Percentiles rank a stretch among this genome's conserved stretches.
Evolutionary conservation across 2,329 filamentous ascomycete species (phyloP).

Genomic region (Xylogone sp.): DNA sequence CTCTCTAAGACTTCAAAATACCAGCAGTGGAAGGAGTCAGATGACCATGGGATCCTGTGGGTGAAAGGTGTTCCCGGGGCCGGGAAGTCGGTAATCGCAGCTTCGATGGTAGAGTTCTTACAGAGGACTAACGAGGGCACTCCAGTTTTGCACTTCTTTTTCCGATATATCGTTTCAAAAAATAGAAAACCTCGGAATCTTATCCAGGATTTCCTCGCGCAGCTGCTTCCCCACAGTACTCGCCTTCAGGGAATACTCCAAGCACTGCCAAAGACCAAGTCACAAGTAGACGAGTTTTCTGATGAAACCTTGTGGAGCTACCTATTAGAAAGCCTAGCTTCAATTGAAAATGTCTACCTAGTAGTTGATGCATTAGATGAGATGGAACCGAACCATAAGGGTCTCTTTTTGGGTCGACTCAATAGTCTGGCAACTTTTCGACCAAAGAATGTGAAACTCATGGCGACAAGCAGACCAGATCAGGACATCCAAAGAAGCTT

Average conservation of each 20-base stretch:
- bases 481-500: constrained; percentile 15
- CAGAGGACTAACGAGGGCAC: constrained; percentile 5
- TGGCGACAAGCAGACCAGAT: constrained; percentile 19
- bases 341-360: constrained; percentile 31
- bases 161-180: constrained; percentile 31
- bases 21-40: constrained; percentile 13
- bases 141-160: constrained; percentile 34
- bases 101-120: constrained; percentile 18
- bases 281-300: constrained; percentile 9
- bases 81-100: constrained; percentile 38
- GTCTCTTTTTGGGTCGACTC: constrained; percentile 7
- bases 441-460: constrained; percentile 11
- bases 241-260: constrained; percentile 20
- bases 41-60: constrained; percentile 38
- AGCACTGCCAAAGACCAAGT: constrained; percentile 2
- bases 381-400: constrained; percentile 5
- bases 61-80: constrained; percentile 40
- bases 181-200: constrained; percentile 25
- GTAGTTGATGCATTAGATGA: constrained; percentile 41
- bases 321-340: constrained; percentile 17
- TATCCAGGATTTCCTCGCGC: constrained; percentile 30
- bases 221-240: constrained; percentile 26
- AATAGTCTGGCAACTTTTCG: constrained; percentile 10
- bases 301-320: constrained; percentile 26
- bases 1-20: constrained; percentile 12